These are phyloP conservation scores for Yamadazyma jaroonii DNA, from an alignment of 1,139 yeast genomes.

Conservation along the genomic window DNA sequence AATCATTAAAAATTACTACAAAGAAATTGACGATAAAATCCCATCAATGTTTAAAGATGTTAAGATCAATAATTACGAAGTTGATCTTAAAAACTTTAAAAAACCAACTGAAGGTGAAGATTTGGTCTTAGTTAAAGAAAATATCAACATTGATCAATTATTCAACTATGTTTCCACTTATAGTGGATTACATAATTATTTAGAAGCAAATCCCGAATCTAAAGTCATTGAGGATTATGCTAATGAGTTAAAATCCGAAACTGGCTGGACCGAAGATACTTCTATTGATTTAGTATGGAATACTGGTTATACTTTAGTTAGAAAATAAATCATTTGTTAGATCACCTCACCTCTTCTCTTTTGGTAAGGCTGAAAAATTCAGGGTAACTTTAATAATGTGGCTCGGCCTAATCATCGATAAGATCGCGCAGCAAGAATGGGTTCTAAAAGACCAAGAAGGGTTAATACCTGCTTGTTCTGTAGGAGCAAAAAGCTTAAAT, in stretches of 20 bases:
- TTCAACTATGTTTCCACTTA: conserved; percentile 34
- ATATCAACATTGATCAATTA: conserved; percentile 23
- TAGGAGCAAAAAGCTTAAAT: conserved; percentile 12
- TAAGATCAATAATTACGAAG: conserved; percentile 23
- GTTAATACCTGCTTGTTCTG: conserved; percentile 13
- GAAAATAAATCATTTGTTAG: conserved; percentile 16
- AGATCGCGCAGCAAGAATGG: not conserved
- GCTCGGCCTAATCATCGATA: too few species aligned
- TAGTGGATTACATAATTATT: conserved; percentile 36
- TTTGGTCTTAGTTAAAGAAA: conserved; percentile 22
- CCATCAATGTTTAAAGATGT: conserved; percentile 32
- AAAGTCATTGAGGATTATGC: conserved; percentile 22
- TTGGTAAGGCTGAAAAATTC: too few species aligned
- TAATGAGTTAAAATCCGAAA: conserved; percentile 19
- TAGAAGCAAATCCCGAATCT: conserved; percentile 26
- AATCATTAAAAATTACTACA: conserved; percentile 27
- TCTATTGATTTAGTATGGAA: conserved; percentile 35
- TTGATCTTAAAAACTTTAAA: conserved; percentile 15
- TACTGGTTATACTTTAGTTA: conserved; percentile 39
- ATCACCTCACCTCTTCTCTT: not conserved
- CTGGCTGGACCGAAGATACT: conserved; percentile 20
- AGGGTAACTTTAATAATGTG: too few species aligned
- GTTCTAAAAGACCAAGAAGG: conserved; percentile 1
- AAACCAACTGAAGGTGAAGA: conserved; percentile 18
- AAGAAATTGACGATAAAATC: conserved; percentile 29